Evolutionary conservation across 2,329 filamentous ascomycete species (phyloP).

Genomic region (Meredithiella fracta): DNA sequence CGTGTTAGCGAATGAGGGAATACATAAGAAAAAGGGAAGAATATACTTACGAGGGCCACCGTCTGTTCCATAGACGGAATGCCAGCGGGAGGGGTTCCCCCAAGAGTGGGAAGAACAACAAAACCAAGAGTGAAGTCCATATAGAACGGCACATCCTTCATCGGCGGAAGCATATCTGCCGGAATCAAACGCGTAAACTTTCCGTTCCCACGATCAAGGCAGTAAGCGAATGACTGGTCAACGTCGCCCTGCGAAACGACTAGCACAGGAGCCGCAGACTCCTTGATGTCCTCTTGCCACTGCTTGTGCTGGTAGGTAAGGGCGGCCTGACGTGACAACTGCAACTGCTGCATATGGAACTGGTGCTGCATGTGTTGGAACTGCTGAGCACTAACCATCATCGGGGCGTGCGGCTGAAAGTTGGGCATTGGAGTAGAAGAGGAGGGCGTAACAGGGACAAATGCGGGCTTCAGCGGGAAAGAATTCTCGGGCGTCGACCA

Average conservation of each 20-base stretch:
- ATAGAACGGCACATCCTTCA: conserved; percentile 27
- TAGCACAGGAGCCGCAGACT: not conserved
- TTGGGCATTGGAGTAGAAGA: not conserved
- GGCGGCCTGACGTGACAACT: not conserved
- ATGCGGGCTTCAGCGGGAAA: not conserved
- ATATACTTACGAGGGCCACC: conserved; percentile 24
- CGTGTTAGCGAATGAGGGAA: not conserved
- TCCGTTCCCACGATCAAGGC: conserved; percentile 36
- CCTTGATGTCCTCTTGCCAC: not conserved
- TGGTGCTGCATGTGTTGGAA: conserved; percentile 7
- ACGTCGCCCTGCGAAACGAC: not conserved
- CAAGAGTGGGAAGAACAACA: conserved; percentile 30
- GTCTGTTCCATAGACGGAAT: conserved; percentile 24
- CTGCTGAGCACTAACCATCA: not conserved
- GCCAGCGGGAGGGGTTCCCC: conserved; percentile 17
- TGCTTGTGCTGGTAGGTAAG: conserved; percentile 1
- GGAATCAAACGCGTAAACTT: conserved; percentile 37
- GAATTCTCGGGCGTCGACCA: not conserved
- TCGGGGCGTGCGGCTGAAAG: not conserved
- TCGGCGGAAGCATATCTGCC: conserved; percentile 33
- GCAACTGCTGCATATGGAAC: conserved; percentile 5
- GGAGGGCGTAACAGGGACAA: conserved; percentile 4
- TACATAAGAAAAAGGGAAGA: not conserved
- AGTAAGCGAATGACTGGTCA: conserved; percentile 29
- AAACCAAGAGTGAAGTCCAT: conserved; percentile 27